Conservation (phyloP, 257 asterid genomes). For the Solanum bukasovii region DNA sequence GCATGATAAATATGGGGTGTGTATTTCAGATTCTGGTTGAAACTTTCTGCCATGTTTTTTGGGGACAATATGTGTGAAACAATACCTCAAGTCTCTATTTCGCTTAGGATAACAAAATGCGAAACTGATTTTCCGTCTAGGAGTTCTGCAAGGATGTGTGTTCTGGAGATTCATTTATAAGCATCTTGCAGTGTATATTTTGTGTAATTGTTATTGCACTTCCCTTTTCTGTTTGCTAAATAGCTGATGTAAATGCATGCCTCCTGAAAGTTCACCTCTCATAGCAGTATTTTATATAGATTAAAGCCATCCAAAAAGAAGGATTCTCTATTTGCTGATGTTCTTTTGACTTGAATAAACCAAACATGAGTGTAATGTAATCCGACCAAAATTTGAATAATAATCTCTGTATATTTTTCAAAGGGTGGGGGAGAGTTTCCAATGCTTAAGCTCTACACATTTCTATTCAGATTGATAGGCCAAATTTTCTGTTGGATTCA, state of each 20-base stretch:
- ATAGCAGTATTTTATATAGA: neutral
- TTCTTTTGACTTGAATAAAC: neutral
- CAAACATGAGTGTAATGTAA: neutral
- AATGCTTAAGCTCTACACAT: neutral
- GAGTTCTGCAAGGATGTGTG: neutral
- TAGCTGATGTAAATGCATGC: neutral
- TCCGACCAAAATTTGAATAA: neutral
- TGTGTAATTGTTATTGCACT: neutral
- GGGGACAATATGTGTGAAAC: neutral
- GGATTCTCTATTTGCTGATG: neutral
- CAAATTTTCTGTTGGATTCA: neutral
- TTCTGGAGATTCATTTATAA: neutral
- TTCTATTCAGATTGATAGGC: neutral
- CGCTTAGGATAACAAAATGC: neutral
- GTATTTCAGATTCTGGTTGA: neutral
- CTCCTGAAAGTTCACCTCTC: neutral
- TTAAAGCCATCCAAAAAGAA: neutral
- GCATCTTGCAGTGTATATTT: neutral
- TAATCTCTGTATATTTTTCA: neutral
- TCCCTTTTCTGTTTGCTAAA: neutral
- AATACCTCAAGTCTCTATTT: neutral
- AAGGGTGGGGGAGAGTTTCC: neutral
- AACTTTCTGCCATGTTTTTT: neutral
- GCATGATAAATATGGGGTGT: neutral
- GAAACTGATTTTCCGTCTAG: neutral